These are phyloP conservation scores for Paracoccidioides brasiliensis DNA, from an alignment of 2,329 filamentous ascomycete genomes.

Conservation along the genomic window DNA sequence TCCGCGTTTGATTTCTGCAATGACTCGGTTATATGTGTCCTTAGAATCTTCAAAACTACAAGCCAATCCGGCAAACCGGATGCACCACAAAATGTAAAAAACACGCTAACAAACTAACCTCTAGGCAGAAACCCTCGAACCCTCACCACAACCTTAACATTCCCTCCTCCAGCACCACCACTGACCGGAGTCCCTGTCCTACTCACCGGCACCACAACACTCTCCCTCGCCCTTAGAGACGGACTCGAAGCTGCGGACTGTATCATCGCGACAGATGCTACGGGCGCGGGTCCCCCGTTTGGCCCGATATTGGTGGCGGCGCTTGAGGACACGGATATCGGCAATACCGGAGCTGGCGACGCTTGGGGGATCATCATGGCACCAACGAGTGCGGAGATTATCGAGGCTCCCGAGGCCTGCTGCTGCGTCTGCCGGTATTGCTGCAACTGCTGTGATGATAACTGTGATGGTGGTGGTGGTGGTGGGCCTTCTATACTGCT, in stretches of 20 bases:
- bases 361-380: not conserved
- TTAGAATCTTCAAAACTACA: too few relatives aligned
- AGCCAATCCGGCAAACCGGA: too few relatives aligned
- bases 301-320: constrained; percentile 25
- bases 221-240: constrained; percentile 60
- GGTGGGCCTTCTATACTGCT: constrained; percentile 11
- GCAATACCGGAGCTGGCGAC: constrained; percentile 19
- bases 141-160: constrained; percentile 70
- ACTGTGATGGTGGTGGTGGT: constrained; percentile 4
- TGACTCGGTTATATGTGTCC: too few relatives aligned
- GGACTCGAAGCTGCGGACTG: constrained; percentile 63
- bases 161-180: constrained; percentile 42
- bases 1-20: constrained; percentile 62
- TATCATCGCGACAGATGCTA: constrained; percentile 23
- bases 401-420: constrained; percentile 13
- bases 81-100: too few relatives aligned
- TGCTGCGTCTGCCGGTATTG: constrained; percentile 15
- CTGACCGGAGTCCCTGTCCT: constrained; percentile 29
- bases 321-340: constrained; percentile 20
- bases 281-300: constrained; percentile 21
- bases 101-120: constrained; percentile 40
- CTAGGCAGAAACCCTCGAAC: constrained; percentile 66
- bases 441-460: not conserved
- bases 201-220: constrained; percentile 40
- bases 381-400: constrained; percentile 13